Evolutionary conservation across 768 basidiomycete genomes (phyloP), one percentile per base, ranked within the genome.

Genomic region (Auriscalpium microsporum): DNA sequence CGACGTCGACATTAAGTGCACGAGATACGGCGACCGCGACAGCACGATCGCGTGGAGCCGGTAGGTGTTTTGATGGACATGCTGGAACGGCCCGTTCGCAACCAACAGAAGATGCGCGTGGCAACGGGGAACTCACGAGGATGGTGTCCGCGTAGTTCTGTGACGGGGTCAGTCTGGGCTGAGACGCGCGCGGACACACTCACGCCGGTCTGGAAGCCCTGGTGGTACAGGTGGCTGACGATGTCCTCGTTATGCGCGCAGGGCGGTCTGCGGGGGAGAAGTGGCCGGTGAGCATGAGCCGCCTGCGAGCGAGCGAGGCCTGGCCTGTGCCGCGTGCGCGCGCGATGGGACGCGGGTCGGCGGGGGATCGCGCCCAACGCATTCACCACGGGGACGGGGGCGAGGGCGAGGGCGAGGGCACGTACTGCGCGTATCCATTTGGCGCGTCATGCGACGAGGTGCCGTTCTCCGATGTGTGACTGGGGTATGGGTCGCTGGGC

Each of bases 21-120:
- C 88, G 65, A 94, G 80, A 71, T 83, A 89, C 38, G 93, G 91
- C 35, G 91, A 93, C 52, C 86, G 85, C 57, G 90, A 89, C 58
- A 94, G 76, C 61, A 94, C 85, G 69, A 94, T 87, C 59, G 86
- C 82, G 72, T 93, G 88, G 37, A 91, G 79, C 53, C 82, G 81
- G 69, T 90, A 91, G 57, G 77, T 74, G 69, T 80, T 80, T 75
- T 85, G 81, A 65, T 83, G 80, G 55, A 87, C 82, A 73, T 87
- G 86, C 86, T 90, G 64, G 36, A 56, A 54, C 54, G 62, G 55
- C 19, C 11, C 44, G 44, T 46, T 16, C 13, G 23, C 21, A 9
- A 33, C 14, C 17, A 55, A 52, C 36, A 52, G 14, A 47, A 49
- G 50, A 51, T 57, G 49, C 50, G 53, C 45, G 53, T 50, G 48